Evolutionary conservation across 805 yeast species (phyloP), one percentile per base, ranked within the genome.

Genomic region (Candida awuae): DNA sequence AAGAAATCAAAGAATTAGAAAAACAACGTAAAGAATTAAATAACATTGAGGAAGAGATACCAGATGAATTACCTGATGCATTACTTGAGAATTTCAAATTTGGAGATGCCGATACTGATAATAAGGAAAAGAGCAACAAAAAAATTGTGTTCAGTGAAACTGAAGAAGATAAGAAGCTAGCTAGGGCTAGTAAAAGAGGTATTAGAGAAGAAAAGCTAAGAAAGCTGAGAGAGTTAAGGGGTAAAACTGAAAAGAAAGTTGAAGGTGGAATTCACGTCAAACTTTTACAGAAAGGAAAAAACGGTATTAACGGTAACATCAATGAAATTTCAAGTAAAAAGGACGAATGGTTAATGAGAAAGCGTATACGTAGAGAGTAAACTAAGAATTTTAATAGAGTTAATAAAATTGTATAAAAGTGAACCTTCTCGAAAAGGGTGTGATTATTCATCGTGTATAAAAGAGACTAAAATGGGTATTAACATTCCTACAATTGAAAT

Each of bases 231-330:
- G 57, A 61, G 19, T 51, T 62, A n/a, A 56, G 55, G 35, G n/a
- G 21, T 7, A 37, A 48, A 41, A 20, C 32, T 56, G 41, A 64
- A 60, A 35, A 55, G 8, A 12, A 31, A 52, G 37, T 53, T 47
- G 63, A 60, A 37, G 74, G 73, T 1, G 68, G 70, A 1, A 68
- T 70, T 20, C 61, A 54, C 29, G 70, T 70, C 10, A 54, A 55
- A 31, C 53, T 67, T 16, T 22, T 40, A 19, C 29, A 28, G 2
- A 8, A 5, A n/a, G 34, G 18, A 22, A 28, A 22, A 27, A 26
- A 29, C n/a, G 3, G 6, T n/a, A 33, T 13, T 26, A 15, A 26
- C 20, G 34, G 13, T 26, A 29, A 18, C 9, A 12, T 8, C 12
- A 28, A 16, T 45, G 41, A 39, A 7, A 47, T 47, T 16, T 30